Evolutionary conservation across 2,329 filamentous ascomycete species (phyloP).

Genomic region (Penicillium sp.): DNA sequence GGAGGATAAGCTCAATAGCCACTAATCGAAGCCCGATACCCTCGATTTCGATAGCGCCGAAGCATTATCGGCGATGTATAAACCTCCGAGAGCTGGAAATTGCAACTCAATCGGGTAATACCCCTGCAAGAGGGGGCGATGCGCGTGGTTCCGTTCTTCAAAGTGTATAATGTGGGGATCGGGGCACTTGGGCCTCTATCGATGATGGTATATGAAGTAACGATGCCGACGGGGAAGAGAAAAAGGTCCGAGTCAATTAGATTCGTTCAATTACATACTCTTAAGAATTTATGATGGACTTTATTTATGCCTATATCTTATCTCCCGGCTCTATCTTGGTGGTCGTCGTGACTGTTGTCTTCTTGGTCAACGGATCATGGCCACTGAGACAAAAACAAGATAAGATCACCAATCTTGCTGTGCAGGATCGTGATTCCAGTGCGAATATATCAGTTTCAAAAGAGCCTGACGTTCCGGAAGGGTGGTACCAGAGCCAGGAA

Average conservation of each 20-base stretch:
- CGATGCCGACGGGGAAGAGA: background rate
- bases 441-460: constrained; percentile 31
- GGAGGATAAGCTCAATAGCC: background rate
- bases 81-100: constrained; percentile 17
- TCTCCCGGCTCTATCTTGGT: constrained; percentile 14
- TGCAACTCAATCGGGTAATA: constrained; percentile 26
- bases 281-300: constrained; percentile 11
- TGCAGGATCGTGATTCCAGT: background rate
- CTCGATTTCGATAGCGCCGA: background rate
- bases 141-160: background rate
- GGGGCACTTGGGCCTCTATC: constrained; percentile 9
- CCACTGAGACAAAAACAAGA: constrained; percentile 1
- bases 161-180: constrained; percentile 19
- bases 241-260: background rate
- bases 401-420: background rate
- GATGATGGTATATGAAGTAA: constrained; percentile 17
- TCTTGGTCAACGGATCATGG: constrained; percentile 13
- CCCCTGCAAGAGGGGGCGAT: constrained; percentile 1
- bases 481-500: constrained; percentile 41
- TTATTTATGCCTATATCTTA: constrained; percentile 9
- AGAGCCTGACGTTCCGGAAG: constrained; percentile 42
- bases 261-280: background rate
- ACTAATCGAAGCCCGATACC: background rate
- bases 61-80: background rate
- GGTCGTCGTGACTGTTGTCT: constrained; percentile 11